Conservation (phyloP, 2,329 filamentous ascomycete species). For the Colletotrichum magnum region DNA sequence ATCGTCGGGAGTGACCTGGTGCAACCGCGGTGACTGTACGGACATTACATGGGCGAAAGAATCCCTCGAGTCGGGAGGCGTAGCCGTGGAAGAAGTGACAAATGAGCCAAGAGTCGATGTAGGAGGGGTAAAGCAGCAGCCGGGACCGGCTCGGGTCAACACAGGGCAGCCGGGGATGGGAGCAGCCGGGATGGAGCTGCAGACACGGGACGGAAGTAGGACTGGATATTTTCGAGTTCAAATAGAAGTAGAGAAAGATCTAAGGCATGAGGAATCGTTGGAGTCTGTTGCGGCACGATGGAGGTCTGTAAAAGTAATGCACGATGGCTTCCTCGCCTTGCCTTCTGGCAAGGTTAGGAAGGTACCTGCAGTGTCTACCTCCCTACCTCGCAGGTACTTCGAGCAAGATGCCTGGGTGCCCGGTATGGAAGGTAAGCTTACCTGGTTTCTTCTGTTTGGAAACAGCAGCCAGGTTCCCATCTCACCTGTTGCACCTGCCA, state of each 20-base stretch:
- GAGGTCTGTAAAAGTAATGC: neutral
- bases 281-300: neutral
- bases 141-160: neutral
- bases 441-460: too few relatives aligned
- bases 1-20: conserved; percentile 15
- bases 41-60: conserved; percentile 9
- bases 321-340: neutral
- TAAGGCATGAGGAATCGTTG: neutral
- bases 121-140: neutral
- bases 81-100: conserved; percentile 12
- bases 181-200: neutral
- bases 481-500: too few relatives aligned
- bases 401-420: too few relatives aligned
- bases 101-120: neutral
- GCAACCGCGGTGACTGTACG: neutral
- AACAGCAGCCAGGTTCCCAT: too few relatives aligned
- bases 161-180: neutral
- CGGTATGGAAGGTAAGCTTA: too few relatives aligned
- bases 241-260: neutral
- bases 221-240: neutral
- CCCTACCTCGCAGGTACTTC: too few relatives aligned
- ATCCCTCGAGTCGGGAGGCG: neutral
- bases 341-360: neutral
- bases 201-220: neutral
- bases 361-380: too few relatives aligned